phyloP scores from a whole-genome alignment of 805 yeast species.

The Candida multigemmis region DNA sequence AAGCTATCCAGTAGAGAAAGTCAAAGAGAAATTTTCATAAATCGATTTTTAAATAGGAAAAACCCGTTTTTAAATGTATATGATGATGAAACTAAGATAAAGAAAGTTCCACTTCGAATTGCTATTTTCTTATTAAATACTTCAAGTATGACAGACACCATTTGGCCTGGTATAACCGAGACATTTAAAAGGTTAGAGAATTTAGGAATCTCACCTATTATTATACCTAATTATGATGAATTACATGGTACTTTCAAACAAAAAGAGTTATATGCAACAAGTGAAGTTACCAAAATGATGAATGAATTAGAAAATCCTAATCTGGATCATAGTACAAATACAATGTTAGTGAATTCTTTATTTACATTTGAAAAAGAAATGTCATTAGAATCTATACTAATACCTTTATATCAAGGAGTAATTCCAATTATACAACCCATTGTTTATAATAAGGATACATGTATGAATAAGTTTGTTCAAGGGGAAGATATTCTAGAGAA shows the following conservation, averaged over 20 bases:
- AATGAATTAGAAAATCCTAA: conserved; percentile 11
- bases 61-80: conserved; percentile 26
- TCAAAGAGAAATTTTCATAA: conserved; percentile 23
- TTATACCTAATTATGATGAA: conserved; percentile 44
- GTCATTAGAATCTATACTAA: conserved; percentile 19
- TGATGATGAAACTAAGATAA: conserved; percentile 22
- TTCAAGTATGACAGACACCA: conserved; percentile 17
- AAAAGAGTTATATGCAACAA: conserved; percentile 19
- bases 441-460: conserved; percentile 23
- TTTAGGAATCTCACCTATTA: conserved; percentile 68
- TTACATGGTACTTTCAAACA: conserved; percentile 17
- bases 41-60: conserved; percentile 20
- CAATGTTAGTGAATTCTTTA: conserved; percentile 17
- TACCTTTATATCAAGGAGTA: conserved; percentile 35
- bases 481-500: conserved; percentile 15
- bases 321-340: conserved; percentile 13
- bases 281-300: conserved; percentile 21
- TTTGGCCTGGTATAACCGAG: conserved; percentile 41
- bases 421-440: conserved; percentile 65
- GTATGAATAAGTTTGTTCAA: conserved; percentile 16
- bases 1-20: conserved; percentile 8
- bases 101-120: conserved; percentile 37
- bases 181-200: conserved; percentile 47
- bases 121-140: conserved; percentile 49
- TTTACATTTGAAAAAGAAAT: conserved; percentile 9